A percentile compares a stretch with the other conserved stretches of the same genome.
These are phyloP conservation scores for Arthrobotrys megalospora DNA, from an alignment of 2,329 filamentous ascomycete genomes.

Conservation along the genomic window DNA sequence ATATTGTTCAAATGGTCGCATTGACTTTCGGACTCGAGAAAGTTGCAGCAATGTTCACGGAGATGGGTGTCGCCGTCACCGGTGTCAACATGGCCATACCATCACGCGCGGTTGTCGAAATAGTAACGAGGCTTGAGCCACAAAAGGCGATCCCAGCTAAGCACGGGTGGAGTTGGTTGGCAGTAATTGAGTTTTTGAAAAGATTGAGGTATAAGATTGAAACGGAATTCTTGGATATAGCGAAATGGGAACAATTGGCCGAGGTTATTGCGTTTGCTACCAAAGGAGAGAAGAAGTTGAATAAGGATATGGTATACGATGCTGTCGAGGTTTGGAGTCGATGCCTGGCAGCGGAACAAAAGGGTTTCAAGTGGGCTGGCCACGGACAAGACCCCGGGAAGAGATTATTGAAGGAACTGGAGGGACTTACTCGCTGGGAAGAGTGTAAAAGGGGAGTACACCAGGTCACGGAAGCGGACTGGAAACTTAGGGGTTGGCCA, in stretches of 20 bases:
- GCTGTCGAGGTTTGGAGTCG: conserved; percentile 33
- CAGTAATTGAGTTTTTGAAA: conserved; percentile 43
- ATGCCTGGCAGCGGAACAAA: conserved; percentile 22
- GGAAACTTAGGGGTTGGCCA: conserved; percentile 46
- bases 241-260: conserved; percentile 24
- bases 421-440: conserved; percentile 28
- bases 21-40: conserved; percentile 53
- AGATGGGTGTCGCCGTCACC: conserved; percentile 40
- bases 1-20: conserved; percentile 51
- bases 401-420: conserved; percentile 37
- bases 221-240: conserved; percentile 45
- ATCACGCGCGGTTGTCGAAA: conserved; percentile 19
- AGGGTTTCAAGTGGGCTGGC: conserved; percentile 34
- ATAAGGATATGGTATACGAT: conserved; percentile 36
- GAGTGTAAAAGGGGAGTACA: conserved; percentile 37
- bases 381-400: conserved; percentile 8
- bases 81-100: conserved; percentile 48
- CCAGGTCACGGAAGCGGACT: conserved; percentile 40
- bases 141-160: conserved; percentile 31
- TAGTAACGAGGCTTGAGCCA: conserved; percentile 11
- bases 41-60: conserved; percentile 36
- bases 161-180: conserved; percentile 42
- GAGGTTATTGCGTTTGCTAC: conserved; percentile 41
- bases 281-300: conserved; percentile 38
- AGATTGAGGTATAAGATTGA: conserved; percentile 43